Evolutionary conservation across 164 flowering plant species (phyloP).

Genomic region (Cinnamomum chago): DNA sequence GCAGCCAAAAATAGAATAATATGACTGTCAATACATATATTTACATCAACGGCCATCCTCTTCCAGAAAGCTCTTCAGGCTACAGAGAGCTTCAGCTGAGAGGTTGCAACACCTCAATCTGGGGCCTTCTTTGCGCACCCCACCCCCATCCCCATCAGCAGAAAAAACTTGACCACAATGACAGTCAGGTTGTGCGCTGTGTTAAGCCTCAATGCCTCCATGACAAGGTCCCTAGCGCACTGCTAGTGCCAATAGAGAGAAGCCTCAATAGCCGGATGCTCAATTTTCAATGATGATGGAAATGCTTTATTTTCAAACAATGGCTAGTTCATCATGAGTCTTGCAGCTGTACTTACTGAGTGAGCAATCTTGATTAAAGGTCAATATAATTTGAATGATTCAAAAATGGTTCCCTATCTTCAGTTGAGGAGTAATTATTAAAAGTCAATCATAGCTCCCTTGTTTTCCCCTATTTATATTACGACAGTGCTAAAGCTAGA

Average conservation of each 20-base stretch:
- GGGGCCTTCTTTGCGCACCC: constrained; percentile 17
- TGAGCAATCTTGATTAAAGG: too few relatives aligned
- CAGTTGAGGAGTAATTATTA: too few relatives aligned
- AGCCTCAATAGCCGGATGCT: too few relatives aligned
- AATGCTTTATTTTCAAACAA: too few relatives aligned
- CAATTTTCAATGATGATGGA: too few relatives aligned
- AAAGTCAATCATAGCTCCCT: too few relatives aligned
- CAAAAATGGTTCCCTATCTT: too few relatives aligned
- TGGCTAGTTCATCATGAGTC: too few relatives aligned
- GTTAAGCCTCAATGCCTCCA: constrained; percentile 54
- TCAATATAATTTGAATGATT: too few relatives aligned
- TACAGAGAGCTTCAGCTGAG: constrained; percentile 59
- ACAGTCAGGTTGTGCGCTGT: constrained; percentile 79
- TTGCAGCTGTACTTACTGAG: too few relatives aligned
- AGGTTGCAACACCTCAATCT: constrained; percentile 53
- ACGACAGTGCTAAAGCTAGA: too few relatives aligned
- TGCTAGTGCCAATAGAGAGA: constrained; percentile 12
- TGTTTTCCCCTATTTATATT: too few relatives aligned
- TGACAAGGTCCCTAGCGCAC: constrained; percentile 70
- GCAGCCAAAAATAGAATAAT: constrained; percentile 7
- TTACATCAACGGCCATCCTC: constrained; percentile 12
- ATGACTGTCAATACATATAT: constrained; percentile 1
- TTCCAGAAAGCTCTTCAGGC: constrained; percentile 49
- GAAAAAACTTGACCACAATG: constrained; percentile 67
- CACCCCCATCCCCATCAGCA: constrained; percentile 19